Base-by-base conservation (phyloP, 1,284 basidiomycete species). In the Trametes pubescens region DNA sequence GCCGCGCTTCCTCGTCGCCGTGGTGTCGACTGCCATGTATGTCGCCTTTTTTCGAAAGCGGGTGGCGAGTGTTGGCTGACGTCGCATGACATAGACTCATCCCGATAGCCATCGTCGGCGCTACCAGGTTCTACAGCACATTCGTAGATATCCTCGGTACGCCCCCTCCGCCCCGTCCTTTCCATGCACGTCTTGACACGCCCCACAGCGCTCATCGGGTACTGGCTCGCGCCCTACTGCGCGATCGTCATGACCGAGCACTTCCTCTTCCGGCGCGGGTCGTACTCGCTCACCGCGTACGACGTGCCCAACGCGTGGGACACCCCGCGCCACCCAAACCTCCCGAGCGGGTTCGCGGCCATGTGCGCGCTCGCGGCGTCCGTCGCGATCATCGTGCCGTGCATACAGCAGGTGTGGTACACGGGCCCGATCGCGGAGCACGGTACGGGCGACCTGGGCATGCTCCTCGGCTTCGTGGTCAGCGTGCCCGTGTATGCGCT, bases 1-100 rank as follows among this genome's bases (percentile, higher is more conserved):
- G 4, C 93, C 94, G 2, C 82, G 93, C 61, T 94, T 90, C 77
- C 78, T 92, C 38, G 85, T 90, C 69, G 85, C 93, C 3, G 68
- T 91, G 16, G 73, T 93, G 43, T 90, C 91, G 3, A 89, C 86
- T 24, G 90, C 84, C n/a, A 87, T 95, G 86, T 87, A 59, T 57
- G 77, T 11, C 26, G 21, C 65, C 7, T 22, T 29, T 21, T 2
- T 14, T 18, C 29, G 4, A 22, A 49, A n/a, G 34, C 10, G 9
- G 29, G 22, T 10, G 18, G 26, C 51, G 55, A 24, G 55, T 55
- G 21, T 13, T 62, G 34, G 59, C 59, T 53, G 26, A 34, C 22
- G 4, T 16, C 13, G n/a, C 13, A 10, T 14, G n/a, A n/a, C 1
- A 57, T 16, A 88, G 86, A 43, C 72, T 87, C 48, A 85, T 88